A percentile compares a stretch with the other conserved stretches of the same genome.
These are phyloP conservation scores for Clarireedia sp. DNA, from an alignment of 2,329 filamentous ascomycete species.

Conservation along the genomic window DNA sequence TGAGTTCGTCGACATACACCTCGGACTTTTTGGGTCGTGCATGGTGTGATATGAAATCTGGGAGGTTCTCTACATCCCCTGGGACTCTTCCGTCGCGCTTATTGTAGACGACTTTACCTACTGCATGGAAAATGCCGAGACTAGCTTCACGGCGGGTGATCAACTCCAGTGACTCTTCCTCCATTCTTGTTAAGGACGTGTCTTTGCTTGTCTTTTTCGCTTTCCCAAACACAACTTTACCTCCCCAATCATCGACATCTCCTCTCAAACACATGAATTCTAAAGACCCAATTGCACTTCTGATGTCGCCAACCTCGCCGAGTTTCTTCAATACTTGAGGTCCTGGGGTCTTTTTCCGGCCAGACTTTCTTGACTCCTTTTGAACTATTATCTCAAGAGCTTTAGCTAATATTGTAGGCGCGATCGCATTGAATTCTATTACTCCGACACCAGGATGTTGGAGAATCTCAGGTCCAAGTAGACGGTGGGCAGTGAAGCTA, in stretches of 20 bases:
- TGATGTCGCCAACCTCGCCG: constrained; percentile 82
- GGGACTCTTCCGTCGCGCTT: constrained; percentile 59
- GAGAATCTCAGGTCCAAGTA: constrained; percentile 80
- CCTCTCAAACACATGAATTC: constrained; percentile 87
- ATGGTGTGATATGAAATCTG: constrained; percentile 48
- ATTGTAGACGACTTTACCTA: constrained; percentile 95
- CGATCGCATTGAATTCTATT: constrained; percentile 91
- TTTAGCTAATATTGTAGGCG: constrained; percentile 75
- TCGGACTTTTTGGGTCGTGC: constrained; percentile 55
- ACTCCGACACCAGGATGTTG: constrained; percentile 70
- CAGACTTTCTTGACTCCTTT: constrained; percentile 77
- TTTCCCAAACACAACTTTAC: constrained; percentile 61
- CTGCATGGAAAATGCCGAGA: constrained; percentile 89
- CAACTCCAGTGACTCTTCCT: constrained; percentile 70
- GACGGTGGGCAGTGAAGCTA: constrained; percentile 83
- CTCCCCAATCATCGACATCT: constrained; percentile 68
- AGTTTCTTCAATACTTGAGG: constrained; percentile 70
- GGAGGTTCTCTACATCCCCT: constrained; percentile 47
- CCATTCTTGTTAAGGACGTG: constrained; percentile 57
- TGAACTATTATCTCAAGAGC: constrained; percentile 74
- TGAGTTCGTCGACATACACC: constrained; percentile 65
- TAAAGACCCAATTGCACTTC: constrained; percentile 83
- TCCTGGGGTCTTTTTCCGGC: constrained; percentile 66
- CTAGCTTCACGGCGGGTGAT: constrained; percentile 83
- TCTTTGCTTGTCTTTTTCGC: constrained; percentile 19